Evolutionary conservation across 768 basidiomycete genomes (phyloP), one percentile per base, ranked within the genome.

Genomic region (Cystobasidium onofrii): DNA sequence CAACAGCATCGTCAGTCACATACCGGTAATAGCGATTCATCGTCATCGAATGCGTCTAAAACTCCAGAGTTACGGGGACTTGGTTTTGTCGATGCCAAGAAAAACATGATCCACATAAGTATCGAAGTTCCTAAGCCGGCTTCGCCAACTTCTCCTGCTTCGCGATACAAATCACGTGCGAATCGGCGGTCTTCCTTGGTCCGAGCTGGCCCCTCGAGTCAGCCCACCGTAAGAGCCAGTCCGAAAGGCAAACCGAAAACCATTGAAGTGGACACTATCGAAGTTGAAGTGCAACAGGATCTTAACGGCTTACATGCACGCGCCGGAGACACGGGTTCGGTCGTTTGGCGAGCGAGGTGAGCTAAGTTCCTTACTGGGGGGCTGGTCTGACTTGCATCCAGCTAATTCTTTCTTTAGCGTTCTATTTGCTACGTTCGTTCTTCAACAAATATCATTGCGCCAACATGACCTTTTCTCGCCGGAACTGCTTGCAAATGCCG

Each of bases 281-380:
- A 25, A 31, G 65, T 52, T 7, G 44, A 50, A 31, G 54, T 67
- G 1, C 65, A 67, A 36, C 65, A 67, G 31, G 65, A 67, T 54
- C 65, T 67, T 25, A 4, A 20, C 2, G 44, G 65, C 27, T 29
- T 67, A 31, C 39, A 54, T 18, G 10, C 25, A 9, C 41, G 65
- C 3, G 23, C 43, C 18, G 65, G 65, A 43, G 65, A 67, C 41
- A 67, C 65, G 9, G 65, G 65, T 31, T 67, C 65, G 20, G 65
- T 67, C 7, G 65, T 67, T 2, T 67, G 65, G 65, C 10, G 44
- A 67, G 65, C 65, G 4, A 46, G 41, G 65, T 67, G 29, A 67
- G 65, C 25, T 27, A 15, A 6, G 6, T 39, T 15, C 39, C 39
- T 39, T 15, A n/a, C n/a, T n/a, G n/a, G n/a, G n/a, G n/a, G n/a